Percentiles rank a stretch among this genome's conserved stretches.
Conservation (phyloP, 2,329 filamentous ascomycete genomes). For the Leptographium flavum region DNA sequence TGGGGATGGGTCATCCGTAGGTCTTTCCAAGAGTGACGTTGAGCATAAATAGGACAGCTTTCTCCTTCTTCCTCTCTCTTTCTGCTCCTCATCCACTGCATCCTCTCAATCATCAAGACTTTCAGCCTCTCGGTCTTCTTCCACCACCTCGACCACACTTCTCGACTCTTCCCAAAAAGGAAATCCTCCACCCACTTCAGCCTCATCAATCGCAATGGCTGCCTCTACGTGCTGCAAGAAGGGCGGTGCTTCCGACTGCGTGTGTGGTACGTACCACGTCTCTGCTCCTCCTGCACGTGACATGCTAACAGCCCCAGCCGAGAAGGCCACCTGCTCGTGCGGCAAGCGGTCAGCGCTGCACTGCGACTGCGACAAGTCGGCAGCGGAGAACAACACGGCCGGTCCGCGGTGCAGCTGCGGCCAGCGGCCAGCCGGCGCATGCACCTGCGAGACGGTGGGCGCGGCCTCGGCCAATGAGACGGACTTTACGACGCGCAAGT, state of each 20-base stretch:
- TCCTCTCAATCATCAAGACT: neutral
- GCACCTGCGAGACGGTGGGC: conserved; percentile 66
- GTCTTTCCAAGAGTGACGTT: neutral
- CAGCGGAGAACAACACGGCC: conserved; percentile 56
- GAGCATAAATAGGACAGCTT: neutral
- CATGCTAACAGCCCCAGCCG: conserved; percentile 24
- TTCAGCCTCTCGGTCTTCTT: neutral
- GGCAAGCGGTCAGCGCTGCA: conserved; percentile 76
- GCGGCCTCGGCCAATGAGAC: conserved; percentile 53
- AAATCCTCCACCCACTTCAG: neutral
- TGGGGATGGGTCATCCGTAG: neutral
- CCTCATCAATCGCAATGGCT: conserved; percentile 5
- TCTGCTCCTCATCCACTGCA: neutral
- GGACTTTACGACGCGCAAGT: conserved; percentile 68
- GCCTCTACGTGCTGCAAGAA: conserved; percentile 42
- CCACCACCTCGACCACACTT: neutral
- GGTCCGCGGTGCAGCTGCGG: conserved; percentile 76
- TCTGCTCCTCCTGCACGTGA: neutral
- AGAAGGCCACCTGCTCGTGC: conserved; percentile 69
- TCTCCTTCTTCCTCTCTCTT: neutral
- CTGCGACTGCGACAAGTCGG: conserved; percentile 70
- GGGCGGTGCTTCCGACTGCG: conserved; percentile 32
- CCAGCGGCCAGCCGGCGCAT: conserved; percentile 62
- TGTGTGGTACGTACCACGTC: conserved; percentile 35
- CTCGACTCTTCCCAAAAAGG: neutral